These are phyloP conservation scores for Candida boidinii DNA, from an alignment of 805 yeast species.

Conservation along the genomic window DNA sequence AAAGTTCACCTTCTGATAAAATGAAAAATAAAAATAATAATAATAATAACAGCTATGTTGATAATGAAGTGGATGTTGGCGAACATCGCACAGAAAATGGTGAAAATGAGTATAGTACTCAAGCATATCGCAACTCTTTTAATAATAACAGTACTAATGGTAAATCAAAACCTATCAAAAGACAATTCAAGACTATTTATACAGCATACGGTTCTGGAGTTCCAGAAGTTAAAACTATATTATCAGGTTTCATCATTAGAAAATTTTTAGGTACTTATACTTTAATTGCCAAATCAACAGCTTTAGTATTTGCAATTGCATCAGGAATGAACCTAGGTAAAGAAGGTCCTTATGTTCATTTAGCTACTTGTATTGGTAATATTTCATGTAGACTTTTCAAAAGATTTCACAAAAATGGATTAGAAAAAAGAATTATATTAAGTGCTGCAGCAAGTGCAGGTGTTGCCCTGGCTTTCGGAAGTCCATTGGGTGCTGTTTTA, in stretches of 20 bases:
- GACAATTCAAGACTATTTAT: conserved; percentile 23
- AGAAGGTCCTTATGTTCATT: conserved; percentile 83
- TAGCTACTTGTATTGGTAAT: conserved; percentile 53
- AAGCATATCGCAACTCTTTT: too few species aligned
- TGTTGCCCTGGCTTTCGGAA: conserved; percentile 73
- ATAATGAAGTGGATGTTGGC: too few species aligned
- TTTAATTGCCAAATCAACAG: conserved; percentile 45
- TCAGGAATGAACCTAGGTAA: conserved; percentile 79
- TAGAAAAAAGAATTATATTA: conserved; percentile 52
- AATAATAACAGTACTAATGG: too few species aligned
- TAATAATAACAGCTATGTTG: too few species aligned
- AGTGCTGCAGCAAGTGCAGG: conserved; percentile 81
- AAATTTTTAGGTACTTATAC: conserved; percentile 44
- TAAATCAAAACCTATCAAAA: background rate
- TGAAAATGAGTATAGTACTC: too few species aligned
- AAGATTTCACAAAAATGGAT: conserved; percentile 38
- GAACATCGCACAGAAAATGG: too few species aligned
- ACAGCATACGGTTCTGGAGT: conserved; percentile 63
- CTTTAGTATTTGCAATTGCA: conserved; percentile 58
- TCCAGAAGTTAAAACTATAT: conserved; percentile 59
- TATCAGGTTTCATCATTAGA: conserved; percentile 54
- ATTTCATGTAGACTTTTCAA: conserved; percentile 36
- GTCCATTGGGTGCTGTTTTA: conserved; percentile 82
- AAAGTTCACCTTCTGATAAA: background rate
- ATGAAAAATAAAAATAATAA: background rate